Evolutionary conservation across 768 basidiomycete species (phyloP).

Genomic region (Tricholoma furcatifolium): DNA sequence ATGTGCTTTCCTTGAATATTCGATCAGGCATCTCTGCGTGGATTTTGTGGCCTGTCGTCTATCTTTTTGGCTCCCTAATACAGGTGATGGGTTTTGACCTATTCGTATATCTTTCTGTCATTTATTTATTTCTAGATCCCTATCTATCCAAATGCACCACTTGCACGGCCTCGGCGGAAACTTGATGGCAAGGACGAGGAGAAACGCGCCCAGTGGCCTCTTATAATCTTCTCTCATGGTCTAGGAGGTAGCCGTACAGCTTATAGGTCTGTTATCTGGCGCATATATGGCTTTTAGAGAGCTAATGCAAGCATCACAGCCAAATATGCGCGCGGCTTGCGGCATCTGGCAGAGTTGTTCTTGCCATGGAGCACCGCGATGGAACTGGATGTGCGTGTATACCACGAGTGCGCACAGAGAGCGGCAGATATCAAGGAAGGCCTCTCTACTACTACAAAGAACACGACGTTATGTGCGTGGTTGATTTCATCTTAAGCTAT

Average conservation of each 20-base stretch:
- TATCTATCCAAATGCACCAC: constrained; percentile 53
- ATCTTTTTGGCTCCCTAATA: constrained; percentile 48
- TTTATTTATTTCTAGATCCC: constrained; percentile 42
- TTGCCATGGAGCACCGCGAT: constrained; percentile 83
- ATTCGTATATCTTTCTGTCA: neutral
- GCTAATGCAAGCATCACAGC: constrained; percentile 28
- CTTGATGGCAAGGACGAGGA: constrained; percentile 6
- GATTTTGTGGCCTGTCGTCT: constrained; percentile 50
- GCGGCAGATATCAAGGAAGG: constrained; percentile 25
- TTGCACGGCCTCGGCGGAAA: constrained; percentile 40
- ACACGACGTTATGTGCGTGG: constrained; percentile 51
- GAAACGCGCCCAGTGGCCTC: constrained; percentile 53
- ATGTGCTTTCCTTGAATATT: neutral
- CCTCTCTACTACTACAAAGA: constrained; percentile 53
- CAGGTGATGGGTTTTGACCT: constrained; percentile 31
- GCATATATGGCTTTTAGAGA: neutral
- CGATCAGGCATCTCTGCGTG: constrained; percentile 34
- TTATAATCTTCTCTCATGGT: constrained; percentile 86
- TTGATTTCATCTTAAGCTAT: neutral
- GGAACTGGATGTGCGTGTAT: constrained; percentile 63
- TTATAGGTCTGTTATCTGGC: constrained; percentile 48
- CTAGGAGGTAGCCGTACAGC: constrained; percentile 71
- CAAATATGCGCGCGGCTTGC: constrained; percentile 75
- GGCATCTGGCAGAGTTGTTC: constrained; percentile 75
- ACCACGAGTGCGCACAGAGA: constrained; percentile 30